Evolutionary conservation across 306 rosid species (phyloP).

Genomic region (Canavalia ensiformis): DNA sequence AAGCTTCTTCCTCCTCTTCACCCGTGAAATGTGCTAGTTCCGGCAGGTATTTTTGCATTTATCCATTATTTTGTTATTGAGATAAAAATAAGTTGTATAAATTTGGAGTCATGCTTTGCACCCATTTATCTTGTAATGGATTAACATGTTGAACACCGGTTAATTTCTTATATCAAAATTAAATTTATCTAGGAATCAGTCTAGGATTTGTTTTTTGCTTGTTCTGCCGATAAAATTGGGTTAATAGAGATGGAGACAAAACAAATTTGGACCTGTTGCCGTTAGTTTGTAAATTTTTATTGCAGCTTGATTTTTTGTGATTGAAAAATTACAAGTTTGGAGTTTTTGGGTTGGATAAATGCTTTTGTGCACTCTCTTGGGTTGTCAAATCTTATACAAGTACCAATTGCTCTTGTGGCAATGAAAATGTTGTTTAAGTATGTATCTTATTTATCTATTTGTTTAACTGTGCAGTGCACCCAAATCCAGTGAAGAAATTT

Average conservation of each 20-base stretch:
- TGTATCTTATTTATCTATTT: conserved; percentile 19
- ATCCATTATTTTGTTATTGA: not conserved
- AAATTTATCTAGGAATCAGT: not conserved
- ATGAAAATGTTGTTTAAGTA: not conserved
- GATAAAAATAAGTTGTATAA: not conserved
- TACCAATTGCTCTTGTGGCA: not conserved
- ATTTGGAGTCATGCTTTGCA: not conserved
- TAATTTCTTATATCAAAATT: not conserved
- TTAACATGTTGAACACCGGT: not conserved
- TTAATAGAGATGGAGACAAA: not conserved
- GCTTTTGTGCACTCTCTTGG: not conserved
- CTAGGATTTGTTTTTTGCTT: not conserved
- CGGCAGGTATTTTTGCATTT: conserved; percentile 53
- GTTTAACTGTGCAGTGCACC: conserved; percentile 34
- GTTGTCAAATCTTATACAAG: not conserved
- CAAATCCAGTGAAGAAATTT: conserved; percentile 25
- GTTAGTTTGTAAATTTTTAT: not conserved
- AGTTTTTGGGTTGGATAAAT: too few relatives aligned
- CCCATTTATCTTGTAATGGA: too few relatives aligned
- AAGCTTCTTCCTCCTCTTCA: conserved; percentile 30
- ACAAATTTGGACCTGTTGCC: not conserved
- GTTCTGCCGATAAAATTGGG: not conserved
- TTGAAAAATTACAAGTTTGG: conserved; percentile 1
- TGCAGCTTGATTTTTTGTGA: not conserved
- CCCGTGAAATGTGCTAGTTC: conserved; percentile 42